Conservation (phyloP, 2,329 filamentous ascomycete genomes). For the Colletotrichum sojae region DNA sequence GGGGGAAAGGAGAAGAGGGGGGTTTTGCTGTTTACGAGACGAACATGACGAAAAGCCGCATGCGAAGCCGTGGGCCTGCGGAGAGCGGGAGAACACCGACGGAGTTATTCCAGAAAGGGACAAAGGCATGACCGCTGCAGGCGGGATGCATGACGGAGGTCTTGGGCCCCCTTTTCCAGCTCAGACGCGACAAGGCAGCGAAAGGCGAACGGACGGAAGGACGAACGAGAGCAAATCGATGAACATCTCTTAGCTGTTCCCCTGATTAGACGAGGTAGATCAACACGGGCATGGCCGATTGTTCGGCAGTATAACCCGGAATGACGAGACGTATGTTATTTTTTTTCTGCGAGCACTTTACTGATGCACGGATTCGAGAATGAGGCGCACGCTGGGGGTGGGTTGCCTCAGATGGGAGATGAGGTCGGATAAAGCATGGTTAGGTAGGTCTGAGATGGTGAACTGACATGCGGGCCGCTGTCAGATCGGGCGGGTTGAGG, state of each 20-base stretch:
- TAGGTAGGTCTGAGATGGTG: conserved; percentile 8
- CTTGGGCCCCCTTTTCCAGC: conserved; percentile 32
- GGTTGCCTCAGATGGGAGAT: background rate
- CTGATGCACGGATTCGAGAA: conserved; percentile 1
- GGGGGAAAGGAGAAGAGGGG: background rate
- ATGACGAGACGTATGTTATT: conserved; percentile 21
- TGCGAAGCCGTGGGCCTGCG: conserved; percentile 17
- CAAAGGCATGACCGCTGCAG: conserved; percentile 28
- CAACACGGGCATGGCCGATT: conserved; percentile 2
- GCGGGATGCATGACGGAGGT: conserved; percentile 29
- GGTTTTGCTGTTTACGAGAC: conserved; percentile 14
- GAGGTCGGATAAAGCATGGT: background rate
- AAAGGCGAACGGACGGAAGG: conserved; percentile 31
- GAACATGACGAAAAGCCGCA: conserved; percentile 30
- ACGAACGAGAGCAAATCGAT: conserved; percentile 18
- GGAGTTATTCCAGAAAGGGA: conserved; percentile 28
- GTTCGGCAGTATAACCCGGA: conserved; percentile 6
- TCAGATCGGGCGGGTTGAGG: conserved; percentile 3
- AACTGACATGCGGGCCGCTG: conserved; percentile 29
- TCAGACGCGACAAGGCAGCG: conserved; percentile 31
- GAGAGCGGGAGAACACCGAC: conserved; percentile 24
- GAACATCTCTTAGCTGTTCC: conserved; percentile 4
- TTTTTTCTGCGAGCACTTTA: background rate
- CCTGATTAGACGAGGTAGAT: conserved; percentile 26
- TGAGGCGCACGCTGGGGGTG: background rate